phyloP scores from a whole-genome alignment of 345 rosid species.

The Eucalyptus sideroxylon region DNA sequence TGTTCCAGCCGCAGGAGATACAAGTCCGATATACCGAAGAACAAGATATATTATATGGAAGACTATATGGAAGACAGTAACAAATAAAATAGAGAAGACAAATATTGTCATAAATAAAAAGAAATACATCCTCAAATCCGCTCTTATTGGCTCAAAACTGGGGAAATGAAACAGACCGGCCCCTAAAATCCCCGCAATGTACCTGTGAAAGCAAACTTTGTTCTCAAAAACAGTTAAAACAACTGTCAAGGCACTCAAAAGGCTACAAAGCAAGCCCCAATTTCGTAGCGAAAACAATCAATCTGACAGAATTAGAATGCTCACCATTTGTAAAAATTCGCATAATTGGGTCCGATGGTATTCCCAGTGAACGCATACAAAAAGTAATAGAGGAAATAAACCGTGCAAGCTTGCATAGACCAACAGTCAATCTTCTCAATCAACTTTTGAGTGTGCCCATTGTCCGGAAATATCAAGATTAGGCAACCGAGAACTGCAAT shows the following conservation, averaged over 20 bases:
- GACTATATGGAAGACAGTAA: constrained; percentile 86
- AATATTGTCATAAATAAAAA: constrained; percentile 82
- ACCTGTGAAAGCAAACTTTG: constrained; percentile 37
- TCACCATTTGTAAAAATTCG: constrained; percentile 93
- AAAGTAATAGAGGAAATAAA: constrained; percentile 96
- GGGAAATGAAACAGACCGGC: constrained; percentile 98
- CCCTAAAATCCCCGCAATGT: constrained; percentile 91
- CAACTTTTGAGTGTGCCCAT: constrained; percentile 63
- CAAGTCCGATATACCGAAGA: constrained; percentile 87
- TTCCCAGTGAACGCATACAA: constrained; percentile 89
- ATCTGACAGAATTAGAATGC: background rate
- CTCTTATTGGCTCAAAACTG: constrained; percentile 97
- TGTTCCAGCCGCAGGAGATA: constrained; percentile 87
- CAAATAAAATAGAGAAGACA: constrained; percentile 76
- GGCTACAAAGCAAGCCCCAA: background rate
- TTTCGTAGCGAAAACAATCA: too few species aligned
- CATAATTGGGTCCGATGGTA: constrained; percentile 88
- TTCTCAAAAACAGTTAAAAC: background rate
- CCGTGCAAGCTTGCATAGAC: constrained; percentile 96
- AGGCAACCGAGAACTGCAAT: constrained; percentile 90
- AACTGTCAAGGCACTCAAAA: background rate
- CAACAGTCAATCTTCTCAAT: constrained; percentile 51
- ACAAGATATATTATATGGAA: constrained; percentile 86
- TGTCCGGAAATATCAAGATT: constrained; percentile 88
- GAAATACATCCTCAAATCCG: constrained; percentile 96